A percentile compares a stretch with the other conserved stretches of the same genome.
phyloP scores from a whole-genome alignment of 2,329 filamentous ascomycete species.

The Trichoderma oligosporum region DNA sequence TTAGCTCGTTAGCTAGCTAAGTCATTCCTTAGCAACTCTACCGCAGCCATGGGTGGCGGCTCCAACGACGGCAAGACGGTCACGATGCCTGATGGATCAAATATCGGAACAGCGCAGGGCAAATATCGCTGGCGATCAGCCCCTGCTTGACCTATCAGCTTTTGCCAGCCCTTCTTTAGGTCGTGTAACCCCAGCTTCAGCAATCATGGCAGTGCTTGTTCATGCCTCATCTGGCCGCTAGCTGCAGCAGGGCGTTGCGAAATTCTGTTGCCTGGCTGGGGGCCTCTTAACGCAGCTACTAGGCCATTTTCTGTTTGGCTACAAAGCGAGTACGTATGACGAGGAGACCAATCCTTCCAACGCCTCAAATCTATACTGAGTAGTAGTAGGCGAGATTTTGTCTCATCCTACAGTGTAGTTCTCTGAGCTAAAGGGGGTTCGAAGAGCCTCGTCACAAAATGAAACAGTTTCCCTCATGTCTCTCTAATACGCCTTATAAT shows the following conservation, averaged over 20 bases:
- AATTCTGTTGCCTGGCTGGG: conserved; percentile 4
- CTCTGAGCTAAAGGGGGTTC: not conserved
- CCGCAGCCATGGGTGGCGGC: not conserved
- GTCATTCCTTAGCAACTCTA: not conserved
- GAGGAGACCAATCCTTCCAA: not conserved
- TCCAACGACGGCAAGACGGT: not conserved
- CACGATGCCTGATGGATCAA: not conserved
- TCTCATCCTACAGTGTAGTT: not conserved
- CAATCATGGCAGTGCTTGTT: not conserved
- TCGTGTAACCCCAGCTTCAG: not conserved
- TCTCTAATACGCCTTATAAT: not conserved
- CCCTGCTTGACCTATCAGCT: not conserved
- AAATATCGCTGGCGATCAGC: not conserved
- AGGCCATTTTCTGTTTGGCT: not conserved
- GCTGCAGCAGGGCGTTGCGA: not conserved
- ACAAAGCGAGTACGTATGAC: not conserved
- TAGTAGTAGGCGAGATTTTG: not conserved
- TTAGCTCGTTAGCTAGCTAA: too few species aligned
- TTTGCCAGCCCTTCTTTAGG: not conserved
- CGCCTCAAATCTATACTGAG: not conserved
- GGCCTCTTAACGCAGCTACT: not conserved
- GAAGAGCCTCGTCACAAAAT: not conserved
- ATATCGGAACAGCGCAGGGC: not conserved
- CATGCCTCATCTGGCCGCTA: not conserved
- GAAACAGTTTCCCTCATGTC: not conserved